phyloP scores from a whole-genome alignment of 805 yeast genomes.

The Hanseniaspora jakobsenii region DNA sequence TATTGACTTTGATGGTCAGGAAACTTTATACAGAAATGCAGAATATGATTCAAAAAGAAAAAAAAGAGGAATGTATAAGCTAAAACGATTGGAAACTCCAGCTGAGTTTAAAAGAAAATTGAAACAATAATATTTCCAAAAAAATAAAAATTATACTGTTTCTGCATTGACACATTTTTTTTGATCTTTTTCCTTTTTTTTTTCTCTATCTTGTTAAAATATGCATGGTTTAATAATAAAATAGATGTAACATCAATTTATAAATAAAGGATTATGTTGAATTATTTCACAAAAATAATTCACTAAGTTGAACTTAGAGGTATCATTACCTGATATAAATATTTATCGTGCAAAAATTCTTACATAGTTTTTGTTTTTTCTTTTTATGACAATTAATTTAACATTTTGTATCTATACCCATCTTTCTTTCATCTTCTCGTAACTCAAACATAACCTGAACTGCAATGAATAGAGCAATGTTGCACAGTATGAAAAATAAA shows the following conservation, averaged over 20 bases:
- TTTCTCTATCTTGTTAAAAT: too few species aligned
- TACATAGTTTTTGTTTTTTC: too few species aligned
- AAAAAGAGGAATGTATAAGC: conserved; percentile 60
- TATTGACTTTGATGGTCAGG: conserved; percentile 78
- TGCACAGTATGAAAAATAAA: conserved; percentile 46
- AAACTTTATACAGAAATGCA: conserved; percentile 42
- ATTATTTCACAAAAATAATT: too few species aligned
- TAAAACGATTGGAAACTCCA: conserved; percentile 50
- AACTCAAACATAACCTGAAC: conserved; percentile 90
- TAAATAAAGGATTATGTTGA: too few species aligned
- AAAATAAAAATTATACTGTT: too few species aligned
- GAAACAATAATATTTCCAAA: conserved; percentile 16
- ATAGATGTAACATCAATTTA: too few species aligned
- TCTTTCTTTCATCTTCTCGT: conserved; percentile 72
- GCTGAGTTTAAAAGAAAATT: conserved; percentile 57
- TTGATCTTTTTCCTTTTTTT: too few species aligned
- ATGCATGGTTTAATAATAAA: too few species aligned
- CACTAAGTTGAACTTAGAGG: too few species aligned
- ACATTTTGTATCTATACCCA: conserved; percentile 73
- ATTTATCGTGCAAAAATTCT: too few species aligned
- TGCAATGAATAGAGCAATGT: conserved; percentile 62
- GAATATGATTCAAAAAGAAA: conserved; percentile 49
- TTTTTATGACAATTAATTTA: conserved; percentile 15
- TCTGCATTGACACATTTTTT: too few species aligned
- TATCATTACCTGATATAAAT: too few species aligned